These are phyloP conservation scores for Saitozyma podzolica DNA, from an alignment of 768 basidiomycete species.

Conservation along the genomic window DNA sequence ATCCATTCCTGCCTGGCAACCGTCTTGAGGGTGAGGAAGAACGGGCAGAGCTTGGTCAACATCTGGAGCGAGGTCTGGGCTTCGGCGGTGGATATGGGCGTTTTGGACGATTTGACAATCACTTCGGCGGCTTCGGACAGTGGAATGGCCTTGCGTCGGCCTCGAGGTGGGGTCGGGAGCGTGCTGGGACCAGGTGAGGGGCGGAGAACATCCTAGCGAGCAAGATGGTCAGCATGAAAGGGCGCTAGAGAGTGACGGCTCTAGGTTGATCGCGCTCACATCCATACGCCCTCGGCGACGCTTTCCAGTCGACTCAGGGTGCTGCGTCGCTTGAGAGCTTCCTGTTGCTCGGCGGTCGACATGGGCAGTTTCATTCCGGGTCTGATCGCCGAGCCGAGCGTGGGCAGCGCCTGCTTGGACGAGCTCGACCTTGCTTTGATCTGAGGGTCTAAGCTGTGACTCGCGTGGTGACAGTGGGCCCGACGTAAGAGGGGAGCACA, in stretches of 20 bases:
- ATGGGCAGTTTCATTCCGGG: constrained; percentile 10
- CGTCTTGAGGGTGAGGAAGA: constrained; percentile 44
- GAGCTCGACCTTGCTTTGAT: constrained; percentile 44
- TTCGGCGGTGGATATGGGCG: constrained; percentile 52
- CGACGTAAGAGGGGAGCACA: background rate
- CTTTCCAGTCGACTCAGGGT: constrained; percentile 50
- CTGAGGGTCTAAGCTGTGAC: constrained; percentile 9
- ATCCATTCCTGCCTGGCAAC: constrained; percentile 48
- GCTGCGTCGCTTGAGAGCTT: constrained; percentile 49
- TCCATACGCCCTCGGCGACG: constrained; percentile 53
- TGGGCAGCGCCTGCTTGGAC: constrained; percentile 19
- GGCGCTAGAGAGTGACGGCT: background rate
- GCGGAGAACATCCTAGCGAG: constrained; percentile 47
- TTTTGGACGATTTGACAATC: constrained; percentile 52
- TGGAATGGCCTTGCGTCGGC: constrained; percentile 46
- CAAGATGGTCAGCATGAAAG: background rate
- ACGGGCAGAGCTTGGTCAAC: constrained; percentile 49
- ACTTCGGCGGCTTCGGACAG: constrained; percentile 50
- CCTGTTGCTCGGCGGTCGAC: constrained; percentile 35
- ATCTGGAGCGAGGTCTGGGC: constrained; percentile 48
- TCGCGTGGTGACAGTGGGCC: background rate
- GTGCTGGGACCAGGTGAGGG: constrained; percentile 27
- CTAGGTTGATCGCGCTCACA: constrained; percentile 29
- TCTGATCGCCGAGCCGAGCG: constrained; percentile 30
- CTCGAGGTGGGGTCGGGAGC: constrained; percentile 29